These are phyloP conservation scores for Aspergillus neoniger DNA, from an alignment of 2,329 filamentous ascomycete species.

Conservation along the genomic window DNA sequence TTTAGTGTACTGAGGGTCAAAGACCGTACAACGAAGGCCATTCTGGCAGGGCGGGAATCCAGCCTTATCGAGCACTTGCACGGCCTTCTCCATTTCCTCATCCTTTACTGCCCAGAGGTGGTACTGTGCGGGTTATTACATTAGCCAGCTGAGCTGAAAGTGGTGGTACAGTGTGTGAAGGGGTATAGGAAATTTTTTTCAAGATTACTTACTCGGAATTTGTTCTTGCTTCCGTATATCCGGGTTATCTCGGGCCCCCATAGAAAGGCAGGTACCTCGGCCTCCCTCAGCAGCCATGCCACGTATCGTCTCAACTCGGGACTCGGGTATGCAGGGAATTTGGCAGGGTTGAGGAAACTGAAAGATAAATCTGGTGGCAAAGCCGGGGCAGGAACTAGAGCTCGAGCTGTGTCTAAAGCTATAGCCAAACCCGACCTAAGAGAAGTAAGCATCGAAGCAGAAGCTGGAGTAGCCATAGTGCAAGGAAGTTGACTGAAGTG, in stretches of 20 bases:
- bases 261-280: constrained; percentile 1
- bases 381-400: neutral
- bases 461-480: no score
- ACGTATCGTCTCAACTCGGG: neutral
- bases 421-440: no score
- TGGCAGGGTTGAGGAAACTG: neutral
- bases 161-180: neutral
- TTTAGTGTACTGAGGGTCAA: neutral
- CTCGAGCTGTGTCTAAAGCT: no score
- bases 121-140: neutral
- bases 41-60: neutral
- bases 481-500: no score
- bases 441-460: no score
- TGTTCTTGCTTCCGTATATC: neutral
- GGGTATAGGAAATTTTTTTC: neutral
- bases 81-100: neutral
- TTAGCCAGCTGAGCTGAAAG: neutral
- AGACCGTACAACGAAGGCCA: neutral
- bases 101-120: neutral
- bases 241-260: neutral
- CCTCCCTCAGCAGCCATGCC: neutral
- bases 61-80: neutral
- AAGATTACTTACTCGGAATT: neutral
- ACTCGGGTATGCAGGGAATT: no score
- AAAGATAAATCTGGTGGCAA: neutral